These are phyloP conservation scores for Saccharomyces mikatae DNA, from an alignment of 805 yeast species.

Conservation along the genomic window DNA sequence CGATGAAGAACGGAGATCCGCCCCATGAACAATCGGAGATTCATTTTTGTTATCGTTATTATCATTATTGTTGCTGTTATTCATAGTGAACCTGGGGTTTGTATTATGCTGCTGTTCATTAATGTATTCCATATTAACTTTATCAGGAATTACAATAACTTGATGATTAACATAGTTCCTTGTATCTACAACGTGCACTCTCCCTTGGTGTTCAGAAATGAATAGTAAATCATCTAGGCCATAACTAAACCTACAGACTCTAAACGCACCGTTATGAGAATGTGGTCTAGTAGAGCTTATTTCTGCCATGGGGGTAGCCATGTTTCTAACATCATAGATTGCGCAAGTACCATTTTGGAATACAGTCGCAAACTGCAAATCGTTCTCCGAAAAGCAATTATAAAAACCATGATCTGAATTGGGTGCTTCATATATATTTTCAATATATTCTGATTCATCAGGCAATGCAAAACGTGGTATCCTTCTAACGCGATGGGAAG, in stretches of 20 bases:
- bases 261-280: constrained; percentile 53
- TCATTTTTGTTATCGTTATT: neutral
- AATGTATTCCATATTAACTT: constrained; percentile 9
- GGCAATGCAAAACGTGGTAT: constrained; percentile 26
- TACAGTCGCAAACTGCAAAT: constrained; percentile 63
- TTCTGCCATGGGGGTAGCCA: constrained; percentile 43
- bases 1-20: neutral
- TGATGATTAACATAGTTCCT: constrained; percentile 68
- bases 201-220: constrained; percentile 75
- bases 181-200: constrained; percentile 78
- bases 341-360: constrained; percentile 81
- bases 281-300: constrained; percentile 54
- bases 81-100: neutral
- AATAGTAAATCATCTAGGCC: constrained; percentile 70
- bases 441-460: constrained; percentile 20
- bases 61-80: neutral
- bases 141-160: constrained; percentile 57
- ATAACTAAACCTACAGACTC: constrained; percentile 53
- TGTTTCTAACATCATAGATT: constrained; percentile 67
- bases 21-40: neutral
- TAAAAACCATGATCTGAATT: constrained; percentile 77
- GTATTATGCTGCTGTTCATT: neutral
- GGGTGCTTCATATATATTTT: constrained; percentile 41
- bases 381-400: constrained; percentile 69
- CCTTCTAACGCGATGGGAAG: constrained; percentile 23